Conservation (phyloP, 139 green algal genomes). For the Chlamydomonas asymmetrica region DNA sequence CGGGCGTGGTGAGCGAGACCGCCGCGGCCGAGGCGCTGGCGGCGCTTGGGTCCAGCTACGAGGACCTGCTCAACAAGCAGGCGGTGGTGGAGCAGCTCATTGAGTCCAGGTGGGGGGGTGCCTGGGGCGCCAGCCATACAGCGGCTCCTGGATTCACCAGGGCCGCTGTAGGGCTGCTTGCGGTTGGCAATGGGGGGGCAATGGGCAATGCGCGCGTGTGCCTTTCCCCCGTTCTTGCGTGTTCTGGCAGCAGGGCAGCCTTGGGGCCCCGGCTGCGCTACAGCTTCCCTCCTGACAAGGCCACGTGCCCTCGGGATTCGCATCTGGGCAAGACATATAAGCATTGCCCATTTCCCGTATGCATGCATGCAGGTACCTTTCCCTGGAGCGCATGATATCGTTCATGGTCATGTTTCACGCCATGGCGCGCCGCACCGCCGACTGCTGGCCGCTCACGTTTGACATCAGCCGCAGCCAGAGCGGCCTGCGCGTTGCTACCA, state of each 20-base stretch:
- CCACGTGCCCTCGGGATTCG: no score
- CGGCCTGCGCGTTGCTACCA: conserved; percentile 12
- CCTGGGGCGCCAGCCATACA: background rate
- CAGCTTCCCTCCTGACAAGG: no score
- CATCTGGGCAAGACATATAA: no score
- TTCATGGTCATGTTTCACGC: conserved; percentile 28
- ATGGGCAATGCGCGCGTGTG: no score
- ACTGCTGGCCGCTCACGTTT: conserved; percentile 19
- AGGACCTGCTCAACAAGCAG: conserved; percentile 19
- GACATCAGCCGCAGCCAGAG: conserved; percentile 16
- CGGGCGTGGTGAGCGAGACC: conserved; percentile 5
- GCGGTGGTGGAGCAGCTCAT: conserved; percentile 19
- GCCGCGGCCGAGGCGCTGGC: conserved; percentile 11
- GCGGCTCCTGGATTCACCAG: no score
- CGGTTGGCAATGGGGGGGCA: no score
- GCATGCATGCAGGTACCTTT: conserved; percentile 5
- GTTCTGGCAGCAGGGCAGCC: no score
- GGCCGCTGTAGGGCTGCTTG: no score
- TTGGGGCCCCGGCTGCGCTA: no score
- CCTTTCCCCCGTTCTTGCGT: no score
- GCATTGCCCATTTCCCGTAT: no score
- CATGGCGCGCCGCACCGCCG: conserved; percentile 14
- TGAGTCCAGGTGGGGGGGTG: conserved; percentile 9
- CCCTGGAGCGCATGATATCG: conserved; percentile 12
- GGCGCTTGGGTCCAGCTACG: conserved; percentile 8